Percentiles rank a stretch among this genome's conserved stretches.
These are phyloP conservation scores for Colletotrichum sp. DNA, from an alignment of 2,329 filamentous ascomycete genomes.

Conservation along the genomic window DNA sequence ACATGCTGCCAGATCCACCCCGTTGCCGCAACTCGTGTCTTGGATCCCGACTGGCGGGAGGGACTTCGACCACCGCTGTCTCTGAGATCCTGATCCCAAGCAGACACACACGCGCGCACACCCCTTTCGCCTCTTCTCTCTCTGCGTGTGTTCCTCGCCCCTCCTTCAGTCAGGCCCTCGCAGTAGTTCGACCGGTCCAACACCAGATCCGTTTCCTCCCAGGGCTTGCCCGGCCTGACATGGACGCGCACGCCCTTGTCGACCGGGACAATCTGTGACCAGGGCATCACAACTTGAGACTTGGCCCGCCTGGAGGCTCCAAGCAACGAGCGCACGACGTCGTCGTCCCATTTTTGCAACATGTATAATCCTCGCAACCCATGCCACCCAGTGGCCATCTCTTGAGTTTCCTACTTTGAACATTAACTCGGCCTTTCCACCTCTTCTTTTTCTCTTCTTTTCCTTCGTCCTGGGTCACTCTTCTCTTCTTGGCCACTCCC, in stretches of 20 bases:
- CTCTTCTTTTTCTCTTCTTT: neutral
- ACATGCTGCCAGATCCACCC: slow-evolving; percentile 17
- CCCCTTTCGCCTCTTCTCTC: neutral
- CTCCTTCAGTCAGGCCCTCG: neutral
- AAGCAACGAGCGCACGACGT: slow-evolving; percentile 18
- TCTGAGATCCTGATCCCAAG: neutral
- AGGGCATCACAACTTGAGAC: slow-evolving; percentile 22
- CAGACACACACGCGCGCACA: neutral
- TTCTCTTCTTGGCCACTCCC: slow-evolving; percentile 8
- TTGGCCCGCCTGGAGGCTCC: slow-evolving; percentile 15
- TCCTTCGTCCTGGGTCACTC: neutral
- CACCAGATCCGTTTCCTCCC: neutral
- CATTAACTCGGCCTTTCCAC: slow-evolving; percentile 5
- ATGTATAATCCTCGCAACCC: slow-evolving; percentile 16
- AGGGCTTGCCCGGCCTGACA: slow-evolving; percentile 8
- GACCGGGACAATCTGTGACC: slow-evolving; percentile 16
- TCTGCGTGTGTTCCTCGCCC: neutral
- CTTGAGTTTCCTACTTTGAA: slow-evolving; percentile 11
- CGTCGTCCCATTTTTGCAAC: slow-evolving; percentile 22
- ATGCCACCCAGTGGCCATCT: neutral
- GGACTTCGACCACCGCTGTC: neutral
- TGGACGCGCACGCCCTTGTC: slow-evolving; percentile 18
- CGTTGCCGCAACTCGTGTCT: slow-evolving; percentile 18
- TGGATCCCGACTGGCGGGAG: slow-evolving; percentile 8
- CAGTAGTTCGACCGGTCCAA: slow-evolving; percentile 14